Evolutionary conservation across 2,329 filamentous ascomycete genomes (phyloP), one percentile per base, ranked within the genome.

Genomic region (Lanzia echinophila): DNA sequence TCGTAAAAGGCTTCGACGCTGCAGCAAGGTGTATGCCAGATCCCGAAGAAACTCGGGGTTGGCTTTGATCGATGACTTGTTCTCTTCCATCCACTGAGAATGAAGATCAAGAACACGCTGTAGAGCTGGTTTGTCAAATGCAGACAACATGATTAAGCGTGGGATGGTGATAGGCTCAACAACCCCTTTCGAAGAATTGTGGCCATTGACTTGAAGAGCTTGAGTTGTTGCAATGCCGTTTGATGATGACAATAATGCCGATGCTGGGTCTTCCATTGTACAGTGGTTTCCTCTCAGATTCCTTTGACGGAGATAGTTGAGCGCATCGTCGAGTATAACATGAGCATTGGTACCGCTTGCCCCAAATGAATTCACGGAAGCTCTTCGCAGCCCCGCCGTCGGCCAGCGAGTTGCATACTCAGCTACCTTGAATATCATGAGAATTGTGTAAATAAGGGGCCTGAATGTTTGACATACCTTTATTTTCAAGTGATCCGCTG

Each of bases 401-500:
- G 58, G 58, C 53, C 54, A 60, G 15, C 22, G 32, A 17, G 44
- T 33, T 17, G 32, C 32, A 13, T 34, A 11, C 11, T 13, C 19
- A 12, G 55, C 13, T 19, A 54, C 41, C 32, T 54, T 1, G 64
- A 44, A 10, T 58, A 60, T 19, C 34, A 19, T 48, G 22, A 28
- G 17, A 2, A 38, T 6, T 36, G 13, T 38, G 32, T 13, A 34
- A 49, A 36, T 47, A 32, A 17, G 13, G 11, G 12, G 33, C n/a
- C 70, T 67, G 6, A n/a, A 11, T 7, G 32, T 34, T 34, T 24
- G 2, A 2, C 47, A 24, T 41, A 51, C 39, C 39, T 51, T 12
- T 6, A 46, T 33, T 48, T 42, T 49, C 31, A 64, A 66, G 61
- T 64, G 65, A 32, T 68, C 64, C 50, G 62, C 62, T 45, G 22